Evolutionary conservation across 768 basidiomycete species (phyloP).

Genomic region (Leccinum longicurvipes): DNA sequence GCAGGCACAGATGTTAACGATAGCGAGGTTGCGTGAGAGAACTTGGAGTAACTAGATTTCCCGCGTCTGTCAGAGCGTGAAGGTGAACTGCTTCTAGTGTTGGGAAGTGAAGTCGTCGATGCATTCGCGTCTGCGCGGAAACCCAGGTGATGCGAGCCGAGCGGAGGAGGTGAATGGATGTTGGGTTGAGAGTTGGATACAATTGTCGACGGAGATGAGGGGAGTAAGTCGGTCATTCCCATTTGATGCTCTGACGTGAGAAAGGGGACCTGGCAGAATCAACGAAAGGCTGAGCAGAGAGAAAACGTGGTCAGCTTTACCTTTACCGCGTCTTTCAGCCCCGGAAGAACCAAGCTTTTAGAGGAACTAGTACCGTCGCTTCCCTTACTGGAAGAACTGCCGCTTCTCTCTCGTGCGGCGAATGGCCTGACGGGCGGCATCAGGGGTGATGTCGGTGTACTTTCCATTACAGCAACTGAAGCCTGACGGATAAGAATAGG

Average conservation of each 20-base stretch:
- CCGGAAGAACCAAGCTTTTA: constrained; percentile 44
- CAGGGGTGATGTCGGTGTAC: constrained; percentile 34
- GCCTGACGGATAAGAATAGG: constrained; percentile 49
- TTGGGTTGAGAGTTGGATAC: constrained; percentile 37
- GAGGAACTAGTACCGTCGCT: constrained; percentile 31
- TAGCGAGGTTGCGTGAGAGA: constrained; percentile 30
- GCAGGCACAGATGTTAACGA: constrained; percentile 35
- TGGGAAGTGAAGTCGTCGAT: constrained; percentile 41
- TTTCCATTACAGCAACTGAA: constrained; percentile 55
- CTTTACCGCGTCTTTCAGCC: constrained; percentile 72
- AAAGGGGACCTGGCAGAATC: constrained; percentile 50
- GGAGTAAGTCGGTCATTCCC: constrained; percentile 65
- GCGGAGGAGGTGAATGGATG: constrained; percentile 37
- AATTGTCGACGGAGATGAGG: constrained; percentile 64
- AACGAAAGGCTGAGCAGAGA: constrained; percentile 1
- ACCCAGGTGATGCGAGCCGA: constrained; percentile 29
- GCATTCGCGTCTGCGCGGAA: constrained; percentile 33
- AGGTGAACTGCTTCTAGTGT: constrained; percentile 32
- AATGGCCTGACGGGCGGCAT: constrained; percentile 46
- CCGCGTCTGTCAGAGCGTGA: constrained; percentile 22
- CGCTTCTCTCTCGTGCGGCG: constrained; percentile 46
- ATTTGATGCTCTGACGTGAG: constrained; percentile 68
- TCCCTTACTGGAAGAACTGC: constrained; percentile 42
- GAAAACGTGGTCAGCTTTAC: constrained; percentile 30
- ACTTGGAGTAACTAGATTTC: constrained; percentile 21